Evolutionary conservation across 1,284 basidiomycete species (phyloP), one percentile per base, ranked within the genome.

Genomic region (Irpex sp.): DNA sequence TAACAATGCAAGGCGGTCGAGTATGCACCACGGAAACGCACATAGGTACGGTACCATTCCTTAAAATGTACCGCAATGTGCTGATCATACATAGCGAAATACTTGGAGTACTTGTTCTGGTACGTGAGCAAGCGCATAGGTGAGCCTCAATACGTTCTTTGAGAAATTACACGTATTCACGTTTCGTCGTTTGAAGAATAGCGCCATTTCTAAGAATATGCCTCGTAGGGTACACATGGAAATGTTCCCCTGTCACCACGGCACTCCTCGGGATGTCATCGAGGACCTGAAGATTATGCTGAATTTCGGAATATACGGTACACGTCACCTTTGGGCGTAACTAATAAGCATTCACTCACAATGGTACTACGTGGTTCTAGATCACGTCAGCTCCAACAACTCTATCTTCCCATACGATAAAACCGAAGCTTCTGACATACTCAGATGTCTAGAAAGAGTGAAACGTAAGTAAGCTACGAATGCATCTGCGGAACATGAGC

Each of bases 51-150:
- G 26, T 26, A 26, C 26, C 59, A 15, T 9, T n/a, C 8, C 11
- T 37, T 21, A 7, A 21, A 9, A 11, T 15, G 7, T 49, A 40
- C 8, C 26, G n/a, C 26, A 11, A 9, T 34, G 8, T 19, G 7
- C 47, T 13, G 26, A 19, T 47, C 38, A 54, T 58, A 8, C 37
- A 8, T 9, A 65, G 64, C 56, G 21, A 38, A 49, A 26, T 48
- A 61, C 9, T 36, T 65, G 4, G 37, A 49, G 34, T 48, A 17
- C 6, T 52, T 62, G 34, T 65, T 65, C 34, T 62, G 64, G 64
- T 65, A 60, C 21, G 60, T 36, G 19, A 19, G 17, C 17, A 19
- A n/a, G 7, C 17, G n/a, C 13, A 17, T 21, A 17, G 19, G 44
- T 47, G n/a, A 11, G 44, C n/a, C 44, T 47, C 44, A 47, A 11